Percentiles rank a stretch among this genome's conserved stretches.
These are phyloP conservation scores for Phylloporus gajari DNA, from an alignment of 1,284 basidiomycete species.

Conservation along the genomic window DNA sequence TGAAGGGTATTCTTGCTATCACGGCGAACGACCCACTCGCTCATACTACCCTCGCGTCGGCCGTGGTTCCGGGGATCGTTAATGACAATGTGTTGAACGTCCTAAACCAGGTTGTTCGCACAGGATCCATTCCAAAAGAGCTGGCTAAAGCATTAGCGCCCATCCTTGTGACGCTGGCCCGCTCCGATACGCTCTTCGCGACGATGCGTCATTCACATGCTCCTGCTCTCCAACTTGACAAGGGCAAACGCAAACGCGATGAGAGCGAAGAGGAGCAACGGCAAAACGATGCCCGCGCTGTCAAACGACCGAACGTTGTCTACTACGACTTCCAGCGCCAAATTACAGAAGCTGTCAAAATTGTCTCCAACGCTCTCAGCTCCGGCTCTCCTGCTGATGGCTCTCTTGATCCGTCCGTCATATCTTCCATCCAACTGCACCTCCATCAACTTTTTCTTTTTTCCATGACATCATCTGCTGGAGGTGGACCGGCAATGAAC, in stretches of 20 bases:
- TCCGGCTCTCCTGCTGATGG: conserved; percentile 47
- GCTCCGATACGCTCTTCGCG: conserved; percentile 71
- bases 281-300: conserved; percentile 40
- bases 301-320: conserved; percentile 58
- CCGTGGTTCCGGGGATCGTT: conserved; percentile 58
- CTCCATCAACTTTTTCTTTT: conserved; percentile 81
- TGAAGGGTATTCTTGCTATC: conserved; percentile 67
- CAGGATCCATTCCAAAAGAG: conserved; percentile 61
- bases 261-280: conserved; percentile 58
- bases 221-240: conserved; percentile 65
- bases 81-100: conserved; percentile 63
- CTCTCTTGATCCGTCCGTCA: conserved; percentile 62
- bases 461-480: conserved; percentile 71
- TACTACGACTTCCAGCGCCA: conserved; percentile 59
- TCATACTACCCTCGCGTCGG: conserved; percentile 59
- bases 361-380: conserved; percentile 60
- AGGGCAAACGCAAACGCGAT: conserved; percentile 75
- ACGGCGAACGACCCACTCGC: conserved; percentile 66
- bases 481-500: conserved; percentile 62
- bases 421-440: conserved; percentile 72
- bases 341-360: conserved; percentile 66
- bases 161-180: conserved; percentile 67
- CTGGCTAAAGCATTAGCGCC: conserved; percentile 67
- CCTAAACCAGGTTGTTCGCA: conserved; percentile 58
- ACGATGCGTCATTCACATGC: conserved; percentile 69